Percentiles rank a stretch among this genome's conserved stretches.
These are phyloP conservation scores for Raphanus hybrid DNA, from an alignment of 441 rosid genomes.

Conservation along the genomic window DNA sequence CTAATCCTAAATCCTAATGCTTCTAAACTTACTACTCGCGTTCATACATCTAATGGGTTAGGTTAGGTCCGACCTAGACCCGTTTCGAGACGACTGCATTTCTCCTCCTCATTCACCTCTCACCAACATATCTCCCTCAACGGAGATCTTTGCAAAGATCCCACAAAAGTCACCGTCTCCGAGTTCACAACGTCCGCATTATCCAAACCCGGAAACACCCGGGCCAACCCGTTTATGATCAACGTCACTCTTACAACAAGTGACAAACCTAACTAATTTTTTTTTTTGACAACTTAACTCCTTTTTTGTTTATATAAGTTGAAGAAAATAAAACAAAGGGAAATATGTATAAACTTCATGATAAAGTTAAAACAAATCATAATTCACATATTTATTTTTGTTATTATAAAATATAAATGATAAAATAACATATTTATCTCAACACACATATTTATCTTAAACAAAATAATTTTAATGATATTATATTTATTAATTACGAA, in stretches of 20 bases:
- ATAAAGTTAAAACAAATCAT: no score
- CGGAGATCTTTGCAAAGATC: slow-evolving; percentile 65
- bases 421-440: no score
- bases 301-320: no score
- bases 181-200: slow-evolving; percentile 68
- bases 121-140: slow-evolving; percentile 43
- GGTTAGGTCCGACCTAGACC: slow-evolving; percentile 59
- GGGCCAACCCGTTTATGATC: background rate
- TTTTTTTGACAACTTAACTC: no score
- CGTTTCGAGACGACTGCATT: slow-evolving; percentile 78
- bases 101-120: slow-evolving; percentile 46
- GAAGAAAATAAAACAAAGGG: no score
- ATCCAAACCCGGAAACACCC: slow-evolving; percentile 50
- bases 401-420: no score
- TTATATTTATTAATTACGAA: no score
- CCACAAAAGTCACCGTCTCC: slow-evolving; percentile 39
- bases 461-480: no score
- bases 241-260: slow-evolving; percentile 9
- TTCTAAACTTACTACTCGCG: slow-evolving; percentile 13
- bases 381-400: no score
- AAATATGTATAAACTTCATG: no score
- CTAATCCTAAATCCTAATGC: slow-evolving; percentile 10
- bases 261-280: no score
- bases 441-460: no score
- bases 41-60: slow-evolving; percentile 44